Conservation (phyloP, 164 flowering plant species). For the Sextonia rubra region DNA sequence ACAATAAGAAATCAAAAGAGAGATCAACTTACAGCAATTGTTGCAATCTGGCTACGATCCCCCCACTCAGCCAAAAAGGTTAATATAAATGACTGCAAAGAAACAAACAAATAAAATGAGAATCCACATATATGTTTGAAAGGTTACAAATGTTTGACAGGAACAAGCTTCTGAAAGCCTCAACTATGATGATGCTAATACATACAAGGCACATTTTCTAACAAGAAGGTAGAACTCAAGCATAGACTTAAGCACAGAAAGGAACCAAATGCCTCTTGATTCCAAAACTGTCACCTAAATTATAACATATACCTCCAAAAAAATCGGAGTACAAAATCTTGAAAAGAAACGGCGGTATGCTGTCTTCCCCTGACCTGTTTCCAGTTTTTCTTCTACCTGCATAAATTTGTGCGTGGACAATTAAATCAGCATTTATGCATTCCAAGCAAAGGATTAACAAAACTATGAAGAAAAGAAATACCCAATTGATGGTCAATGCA, state of each 20-base stretch:
- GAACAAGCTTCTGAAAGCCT: not conserved
- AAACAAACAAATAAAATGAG: not conserved
- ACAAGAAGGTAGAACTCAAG: not conserved
- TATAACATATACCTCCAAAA: constrained; percentile 67
- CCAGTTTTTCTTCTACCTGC: constrained; percentile 97
- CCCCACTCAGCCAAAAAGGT: constrained; percentile 99
- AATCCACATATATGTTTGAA: not conserved
- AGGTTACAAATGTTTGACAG: too few species aligned
- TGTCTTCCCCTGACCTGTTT: constrained; percentile 85
- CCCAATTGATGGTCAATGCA: not conserved
- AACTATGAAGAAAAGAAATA: not conserved
- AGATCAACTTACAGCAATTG: constrained; percentile 83
- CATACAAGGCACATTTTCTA: not conserved
- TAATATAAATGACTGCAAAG: constrained; percentile 81
- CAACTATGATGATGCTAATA: too few species aligned
- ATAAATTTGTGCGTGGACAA: constrained; percentile 1
- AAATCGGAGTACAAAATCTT: constrained; percentile 94
- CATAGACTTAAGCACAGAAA: not conserved
- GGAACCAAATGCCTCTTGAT: not conserved
- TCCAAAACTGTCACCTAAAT: not conserved
- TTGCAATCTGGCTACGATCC: constrained; percentile 99
- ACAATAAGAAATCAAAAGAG: not conserved
- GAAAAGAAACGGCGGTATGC: constrained; percentile 73
- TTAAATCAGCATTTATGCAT: not conserved
- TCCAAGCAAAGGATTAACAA: not conserved